Conservation (phyloP, 768 basidiomycete genomes). For the Boletus edulis region DNA sequence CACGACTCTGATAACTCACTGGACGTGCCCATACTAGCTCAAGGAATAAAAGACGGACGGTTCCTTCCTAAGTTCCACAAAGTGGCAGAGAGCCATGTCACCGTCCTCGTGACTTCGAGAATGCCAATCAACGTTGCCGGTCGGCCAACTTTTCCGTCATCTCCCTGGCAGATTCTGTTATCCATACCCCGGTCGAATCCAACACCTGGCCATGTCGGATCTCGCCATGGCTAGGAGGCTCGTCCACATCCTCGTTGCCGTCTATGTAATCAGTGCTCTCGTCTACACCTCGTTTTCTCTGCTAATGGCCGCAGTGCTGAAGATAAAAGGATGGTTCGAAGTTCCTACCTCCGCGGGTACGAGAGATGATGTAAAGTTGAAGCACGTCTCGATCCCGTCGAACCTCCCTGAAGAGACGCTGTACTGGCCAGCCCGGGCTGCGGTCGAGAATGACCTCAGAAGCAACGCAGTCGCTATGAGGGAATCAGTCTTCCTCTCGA, state of each 20-base stretch:
- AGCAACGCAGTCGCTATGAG: slow-evolving; percentile 31
- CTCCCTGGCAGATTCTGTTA: background rate
- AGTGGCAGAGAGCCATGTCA: background rate
- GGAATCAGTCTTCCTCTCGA: slow-evolving; percentile 59
- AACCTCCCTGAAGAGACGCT: slow-evolving; percentile 16
- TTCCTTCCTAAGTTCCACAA: background rate
- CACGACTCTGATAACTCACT: background rate
- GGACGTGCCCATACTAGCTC: background rate
- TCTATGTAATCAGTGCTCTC: slow-evolving; percentile 30
- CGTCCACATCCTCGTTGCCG: slow-evolving; percentile 8
- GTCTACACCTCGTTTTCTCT: slow-evolving; percentile 32
- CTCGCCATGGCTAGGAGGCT: slow-evolving; percentile 11
- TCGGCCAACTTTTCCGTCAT: background rate
- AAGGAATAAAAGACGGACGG: too few relatives aligned
- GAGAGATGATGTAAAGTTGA: background rate
- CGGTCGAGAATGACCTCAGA: background rate
- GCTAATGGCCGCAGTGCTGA: slow-evolving; percentile 8
- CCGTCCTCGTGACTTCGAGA: slow-evolving; percentile 1
- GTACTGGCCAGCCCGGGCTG: slow-evolving; percentile 18
- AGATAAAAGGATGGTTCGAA: slow-evolving; percentile 5
- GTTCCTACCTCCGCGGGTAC: background rate
- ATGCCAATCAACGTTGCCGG: slow-evolving; percentile 16
- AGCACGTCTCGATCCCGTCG: background rate
- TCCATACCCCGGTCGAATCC: background rate
- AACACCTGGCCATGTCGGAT: slow-evolving; percentile 2